phyloP scores from a whole-genome alignment of 106 monocot genomes.

The Amphibolis antarctica region DNA sequence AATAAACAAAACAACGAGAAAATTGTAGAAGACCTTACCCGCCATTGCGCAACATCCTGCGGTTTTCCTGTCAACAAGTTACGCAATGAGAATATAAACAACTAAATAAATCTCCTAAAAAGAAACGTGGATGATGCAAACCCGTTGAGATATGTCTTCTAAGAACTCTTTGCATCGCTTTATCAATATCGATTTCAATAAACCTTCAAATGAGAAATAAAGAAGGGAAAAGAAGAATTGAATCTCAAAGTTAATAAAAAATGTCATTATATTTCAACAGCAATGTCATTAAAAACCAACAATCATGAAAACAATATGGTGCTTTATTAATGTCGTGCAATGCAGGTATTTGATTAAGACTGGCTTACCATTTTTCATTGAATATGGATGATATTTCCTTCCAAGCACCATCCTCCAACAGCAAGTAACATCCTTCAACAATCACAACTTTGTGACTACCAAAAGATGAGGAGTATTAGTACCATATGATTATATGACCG shows the following conservation, averaged over 20 bases:
- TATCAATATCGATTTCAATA: slow-evolving; percentile 64
- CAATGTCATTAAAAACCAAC: too few relatives aligned
- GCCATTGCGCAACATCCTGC: slow-evolving; percentile 63
- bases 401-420: slow-evolving; percentile 73
- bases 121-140: slow-evolving; percentile 3
- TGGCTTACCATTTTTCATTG: slow-evolving; percentile 78
- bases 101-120: background rate
- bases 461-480: slow-evolving; percentile 6
- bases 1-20: too few relatives aligned
- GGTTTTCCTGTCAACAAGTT: slow-evolving; percentile 46
- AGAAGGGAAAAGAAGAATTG: background rate
- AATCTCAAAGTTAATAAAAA: too few relatives aligned
- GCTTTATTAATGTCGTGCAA: too few relatives aligned
- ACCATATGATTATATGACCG: too few relatives aligned
- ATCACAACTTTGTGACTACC: slow-evolving; percentile 73
- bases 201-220: slow-evolving; percentile 35
- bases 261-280: background rate
- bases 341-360: background rate
- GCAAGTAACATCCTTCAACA: slow-evolving; percentile 90
- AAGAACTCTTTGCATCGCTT: slow-evolving; percentile 65
- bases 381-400: slow-evolving; percentile 57
- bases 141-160: slow-evolving; percentile 86
- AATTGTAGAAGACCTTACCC: slow-evolving; percentile 33
- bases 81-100: background rate
- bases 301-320: too few relatives aligned